A percentile compares a stretch with the other conserved stretches of the same genome.
Evolutionary conservation across 352 stramenopile genomes (phyloP).

Genomic region (Phytophthora sp.): DNA sequence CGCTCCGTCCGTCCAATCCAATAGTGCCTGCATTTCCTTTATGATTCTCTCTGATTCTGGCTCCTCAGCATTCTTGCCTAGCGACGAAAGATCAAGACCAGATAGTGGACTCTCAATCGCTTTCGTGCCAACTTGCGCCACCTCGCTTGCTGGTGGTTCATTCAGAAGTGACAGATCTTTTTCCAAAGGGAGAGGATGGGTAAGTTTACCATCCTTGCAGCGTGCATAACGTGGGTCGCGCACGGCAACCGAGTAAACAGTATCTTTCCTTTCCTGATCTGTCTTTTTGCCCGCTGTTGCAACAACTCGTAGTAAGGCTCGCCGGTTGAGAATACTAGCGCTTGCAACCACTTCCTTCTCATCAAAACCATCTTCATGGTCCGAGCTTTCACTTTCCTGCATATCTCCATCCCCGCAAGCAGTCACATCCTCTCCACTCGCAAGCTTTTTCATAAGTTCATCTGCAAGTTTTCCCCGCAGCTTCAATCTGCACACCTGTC

Average conservation of each 20-base stretch:
- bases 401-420: background rate
- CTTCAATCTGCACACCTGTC: constrained; percentile 67
- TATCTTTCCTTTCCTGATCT: constrained; percentile 3
- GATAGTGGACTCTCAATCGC: constrained; percentile 71
- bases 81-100: constrained; percentile 40
- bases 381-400: constrained; percentile 34
- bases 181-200: background rate
- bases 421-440: background rate
- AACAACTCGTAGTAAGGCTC: constrained; percentile 18
- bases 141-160: constrained; percentile 41
- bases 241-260: constrained; percentile 45
- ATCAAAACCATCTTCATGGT: constrained; percentile 63
- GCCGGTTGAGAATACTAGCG: constrained; percentile 24
- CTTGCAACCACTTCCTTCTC: constrained; percentile 4
- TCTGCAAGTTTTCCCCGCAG: constrained; percentile 61
- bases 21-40: constrained; percentile 50
- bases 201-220: constrained; percentile 3
- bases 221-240: constrained; percentile 51
- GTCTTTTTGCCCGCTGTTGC: constrained; percentile 1
- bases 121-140: constrained; percentile 25
- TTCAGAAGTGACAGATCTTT: constrained; percentile 49
- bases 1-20: constrained; percentile 52
- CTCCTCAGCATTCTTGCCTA: constrained; percentile 57
- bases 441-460: constrained; percentile 38
- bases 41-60: constrained; percentile 66